phyloP scores from a whole-genome alignment of 805 yeast genomes.

The Cyberlindnera sargentensis region DNA sequence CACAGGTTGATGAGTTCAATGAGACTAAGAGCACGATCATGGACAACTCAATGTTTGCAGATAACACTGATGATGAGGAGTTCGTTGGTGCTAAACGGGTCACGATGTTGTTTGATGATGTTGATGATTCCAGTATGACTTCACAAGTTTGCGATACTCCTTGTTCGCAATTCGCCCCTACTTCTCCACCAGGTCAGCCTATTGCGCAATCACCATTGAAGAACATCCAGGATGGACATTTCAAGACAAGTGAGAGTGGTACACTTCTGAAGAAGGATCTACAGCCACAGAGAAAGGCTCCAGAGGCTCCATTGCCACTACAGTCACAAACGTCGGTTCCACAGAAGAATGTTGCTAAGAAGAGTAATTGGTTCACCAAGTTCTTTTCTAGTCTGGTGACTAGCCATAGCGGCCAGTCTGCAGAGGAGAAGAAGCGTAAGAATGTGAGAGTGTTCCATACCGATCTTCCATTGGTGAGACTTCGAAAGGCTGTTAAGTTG shows the following conservation, averaged over 20 bases:
- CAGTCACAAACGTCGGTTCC: not conserved
- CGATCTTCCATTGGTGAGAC: constrained; percentile 13
- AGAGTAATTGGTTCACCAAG: constrained; percentile 33
- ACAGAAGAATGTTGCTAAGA: constrained; percentile 19
- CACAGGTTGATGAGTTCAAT: constrained; percentile 7
- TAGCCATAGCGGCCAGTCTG: constrained; percentile 7
- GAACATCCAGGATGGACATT: constrained; percentile 17
- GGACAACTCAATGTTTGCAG: constrained; percentile 21
- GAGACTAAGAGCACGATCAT: constrained; percentile 15
- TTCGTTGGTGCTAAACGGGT: constrained; percentile 20
- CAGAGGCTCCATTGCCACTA: constrained; percentile 16
- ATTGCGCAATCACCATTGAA: constrained; percentile 17
- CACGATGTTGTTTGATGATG: constrained; percentile 23
- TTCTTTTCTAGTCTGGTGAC: constrained; percentile 25
- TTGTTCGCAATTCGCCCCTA: not conserved
- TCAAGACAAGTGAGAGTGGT: constrained; percentile 11
- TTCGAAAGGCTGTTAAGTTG: constrained; percentile 25
- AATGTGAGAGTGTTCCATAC: constrained; percentile 9
- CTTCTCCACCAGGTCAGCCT: constrained; percentile 5
- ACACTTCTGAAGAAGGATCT: constrained; percentile 12
- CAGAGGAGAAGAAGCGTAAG: constrained; percentile 7
- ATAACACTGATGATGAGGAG: constrained; percentile 21
- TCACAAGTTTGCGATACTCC: not conserved
- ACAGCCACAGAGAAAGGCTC: constrained; percentile 17
- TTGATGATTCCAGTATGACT: constrained; percentile 1